A percentile compares a stretch with the other conserved stretches of the same genome.
Conservation (phyloP, 1,284 basidiomycete species). For the Blastosporella zonata region DNA sequence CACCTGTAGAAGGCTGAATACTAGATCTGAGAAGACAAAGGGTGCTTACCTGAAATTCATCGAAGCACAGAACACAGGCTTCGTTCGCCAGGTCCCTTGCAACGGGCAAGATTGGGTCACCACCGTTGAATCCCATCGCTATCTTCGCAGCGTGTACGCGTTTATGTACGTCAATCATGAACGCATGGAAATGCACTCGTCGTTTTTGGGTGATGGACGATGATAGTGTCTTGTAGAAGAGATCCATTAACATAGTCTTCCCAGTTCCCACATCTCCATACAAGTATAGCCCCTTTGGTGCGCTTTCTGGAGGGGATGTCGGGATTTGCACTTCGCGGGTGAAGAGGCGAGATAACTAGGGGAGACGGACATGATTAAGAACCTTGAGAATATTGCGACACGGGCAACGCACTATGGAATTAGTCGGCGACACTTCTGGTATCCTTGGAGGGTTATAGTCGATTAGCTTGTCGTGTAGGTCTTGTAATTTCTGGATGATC, state of each 20-base stretch:
- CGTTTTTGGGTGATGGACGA: constrained; percentile 72
- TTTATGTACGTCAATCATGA: constrained; percentile 99
- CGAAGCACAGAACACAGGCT: constrained; percentile 89
- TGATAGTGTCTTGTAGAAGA: constrained; percentile 92
- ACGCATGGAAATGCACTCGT: constrained; percentile 94
- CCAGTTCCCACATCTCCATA: constrained; percentile 97
- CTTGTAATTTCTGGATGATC: constrained; percentile 82
- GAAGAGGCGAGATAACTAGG: constrained; percentile 67
- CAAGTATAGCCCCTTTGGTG: constrained; percentile 92
- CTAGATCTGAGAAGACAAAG: background rate
- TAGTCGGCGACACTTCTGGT: constrained; percentile 38
- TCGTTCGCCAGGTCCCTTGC: constrained; percentile 87
- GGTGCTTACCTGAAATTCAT: constrained; percentile 87
- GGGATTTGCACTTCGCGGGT: constrained; percentile 40
- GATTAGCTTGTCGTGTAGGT: constrained; percentile 72
- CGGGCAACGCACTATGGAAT: constrained; percentile 40
- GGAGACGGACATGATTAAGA: constrained; percentile 14
- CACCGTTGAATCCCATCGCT: constrained; percentile 63
- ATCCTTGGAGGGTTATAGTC: constrained; percentile 72
- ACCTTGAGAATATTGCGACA: constrained; percentile 7
- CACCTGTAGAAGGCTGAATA: constrained; percentile 48
- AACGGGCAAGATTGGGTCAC: constrained; percentile 87
- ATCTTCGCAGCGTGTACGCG: constrained; percentile 81
- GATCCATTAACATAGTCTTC: constrained; percentile 99
- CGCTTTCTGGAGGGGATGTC: constrained; percentile 42